Conservation (phyloP, 2,329 filamentous ascomycete genomes). For the Ascochyta pisi region DNA sequence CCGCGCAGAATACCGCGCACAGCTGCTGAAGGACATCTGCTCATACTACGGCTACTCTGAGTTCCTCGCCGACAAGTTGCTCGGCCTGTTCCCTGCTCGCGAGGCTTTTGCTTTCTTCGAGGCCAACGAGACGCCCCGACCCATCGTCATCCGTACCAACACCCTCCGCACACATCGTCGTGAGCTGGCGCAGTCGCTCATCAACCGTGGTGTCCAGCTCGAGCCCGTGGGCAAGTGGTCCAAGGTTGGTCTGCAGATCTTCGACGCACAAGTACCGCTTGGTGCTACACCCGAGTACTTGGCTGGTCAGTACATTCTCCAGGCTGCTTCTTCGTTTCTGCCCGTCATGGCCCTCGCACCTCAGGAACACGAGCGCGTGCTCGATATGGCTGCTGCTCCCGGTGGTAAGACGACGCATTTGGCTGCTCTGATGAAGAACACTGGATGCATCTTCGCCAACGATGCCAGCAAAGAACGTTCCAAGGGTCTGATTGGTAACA, state of each 20-base stretch:
- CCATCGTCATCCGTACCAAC: conserved; percentile 96
- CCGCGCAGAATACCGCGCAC: conserved; percentile 84
- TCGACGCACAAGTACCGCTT: conserved; percentile 85
- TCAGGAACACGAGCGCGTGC: conserved; percentile 87
- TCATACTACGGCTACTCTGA: conserved; percentile 96
- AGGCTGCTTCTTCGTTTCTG: conserved; percentile 94
- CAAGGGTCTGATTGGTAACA: conserved; percentile 95
- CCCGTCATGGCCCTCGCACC: conserved; percentile 97
- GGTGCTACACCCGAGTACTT: conserved; percentile 98
- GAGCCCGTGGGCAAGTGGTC: conserved; percentile 99
- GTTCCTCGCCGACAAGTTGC: conserved; percentile 95
- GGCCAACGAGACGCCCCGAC: conserved; percentile 93
- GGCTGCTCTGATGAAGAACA: conserved; percentile 98
- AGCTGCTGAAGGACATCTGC: conserved; percentile 90
- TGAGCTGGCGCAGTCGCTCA: conserved; percentile 89
- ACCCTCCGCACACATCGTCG: conserved; percentile 79
- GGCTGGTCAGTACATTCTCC: conserved; percentile 95
- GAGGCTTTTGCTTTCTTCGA: conserved; percentile 99
- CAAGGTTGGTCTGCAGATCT: conserved; percentile 95
- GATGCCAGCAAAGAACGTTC: conserved; percentile 92
- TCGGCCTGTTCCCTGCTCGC: conserved; percentile 86
- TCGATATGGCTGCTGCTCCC: conserved; percentile 94
- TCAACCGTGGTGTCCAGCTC: conserved; percentile 94
- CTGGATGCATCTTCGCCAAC: conserved; percentile 93
- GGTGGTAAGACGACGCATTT: conserved; percentile 97